Base-by-base conservation (phyloP, 495 filamentous ascomycete species). In the Penicillium manginii region DNA sequence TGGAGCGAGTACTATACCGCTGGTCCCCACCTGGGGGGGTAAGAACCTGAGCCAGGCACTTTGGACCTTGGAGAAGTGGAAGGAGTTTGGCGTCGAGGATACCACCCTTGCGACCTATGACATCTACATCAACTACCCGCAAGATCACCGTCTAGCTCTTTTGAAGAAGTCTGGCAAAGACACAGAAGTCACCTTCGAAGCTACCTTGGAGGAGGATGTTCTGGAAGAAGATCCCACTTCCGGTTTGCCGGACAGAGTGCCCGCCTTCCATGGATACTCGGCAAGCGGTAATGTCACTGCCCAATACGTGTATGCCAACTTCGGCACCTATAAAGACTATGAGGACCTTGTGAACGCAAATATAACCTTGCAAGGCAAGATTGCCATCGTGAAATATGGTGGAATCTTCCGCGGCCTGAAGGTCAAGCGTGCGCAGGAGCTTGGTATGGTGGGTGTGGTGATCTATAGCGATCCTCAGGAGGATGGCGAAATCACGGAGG, bases 191-290 rank as follows among this genome's bases (percentile, higher is more conserved):
- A 80, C 82, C 26, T 97, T 86, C 62, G 90, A 96, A 68, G 93
- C 92, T 3, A 86, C 81, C 0, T 67, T 98, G 40, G 85, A 90
- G 65, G 94, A 98, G 72, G 91, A 96, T 72, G 82, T 91, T 3
- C 77, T 98, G n/a, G 81, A 90, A 0, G 86, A 97, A 54, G 96
- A 98, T 68, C 78, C 82, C 5, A 96, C 93, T 0, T 91, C 83
- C 21, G 78, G 86, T 23, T 70, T 92, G 23, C 70, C 82, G 14
- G 81, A 94, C 58, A 83, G 92, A 29, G 84, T 98, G 43, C 93
- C 96, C 4, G 94, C 89, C 3, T 98, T 98, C 75, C 92, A 98
- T 72, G 94, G 94, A 23, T 98, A 97, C 69, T 96, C 91, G 8
- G 92, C 91, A 4, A 90, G 78, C 52, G 94, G 94, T 4, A 96